Evolutionary conservation across 1,284 basidiomycete genomes (phyloP).

Genomic region (Anthracocystis panici-leucophaei): DNA sequence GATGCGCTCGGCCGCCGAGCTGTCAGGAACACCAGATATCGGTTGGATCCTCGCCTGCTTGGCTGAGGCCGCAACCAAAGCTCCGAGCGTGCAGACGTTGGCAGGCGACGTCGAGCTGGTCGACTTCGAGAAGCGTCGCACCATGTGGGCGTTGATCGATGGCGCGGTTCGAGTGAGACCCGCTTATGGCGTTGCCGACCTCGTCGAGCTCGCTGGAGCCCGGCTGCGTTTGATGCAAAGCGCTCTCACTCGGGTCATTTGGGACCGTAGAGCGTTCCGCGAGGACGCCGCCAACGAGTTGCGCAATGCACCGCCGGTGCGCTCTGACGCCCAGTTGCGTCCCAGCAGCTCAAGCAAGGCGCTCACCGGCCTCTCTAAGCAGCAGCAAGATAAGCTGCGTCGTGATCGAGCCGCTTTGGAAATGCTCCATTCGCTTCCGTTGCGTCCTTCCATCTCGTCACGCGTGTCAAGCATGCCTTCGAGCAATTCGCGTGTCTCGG

Average conservation of each 20-base stretch:
- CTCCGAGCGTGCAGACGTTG: slow-evolving; percentile 23
- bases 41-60: slow-evolving; percentile 65
- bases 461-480: slow-evolving; percentile 52
- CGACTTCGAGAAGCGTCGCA: slow-evolving; percentile 64
- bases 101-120: slow-evolving; percentile 52
- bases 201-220: slow-evolving; percentile 56
- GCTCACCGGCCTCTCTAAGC: slow-evolving; percentile 40
- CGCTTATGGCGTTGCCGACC: slow-evolving; percentile 34
- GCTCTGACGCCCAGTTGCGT: slow-evolving; percentile 27
- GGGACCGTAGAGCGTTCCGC: slow-evolving; percentile 60
- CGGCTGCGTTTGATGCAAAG: slow-evolving; percentile 57
- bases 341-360: slow-evolving; percentile 44
- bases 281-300: slow-evolving; percentile 64
- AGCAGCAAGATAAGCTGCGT: slow-evolving; percentile 61
- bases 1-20: slow-evolving; percentile 27
- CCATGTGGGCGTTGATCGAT: slow-evolving; percentile 59
- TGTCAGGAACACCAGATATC: slow-evolving; percentile 58
- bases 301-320: slow-evolving; percentile 40
- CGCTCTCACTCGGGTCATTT: slow-evolving; percentile 54
- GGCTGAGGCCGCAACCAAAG: slow-evolving; percentile 54
- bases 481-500: slow-evolving; percentile 10
- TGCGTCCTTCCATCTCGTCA: slow-evolving; percentile 37
- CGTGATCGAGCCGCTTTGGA: slow-evolving; percentile 54
- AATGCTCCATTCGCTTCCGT: slow-evolving; percentile 29
- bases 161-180: slow-evolving; percentile 50